Evolutionary conservation across 805 yeast genomes (phyloP).

Genomic region (Helenozyma rhizophorensis): DNA sequence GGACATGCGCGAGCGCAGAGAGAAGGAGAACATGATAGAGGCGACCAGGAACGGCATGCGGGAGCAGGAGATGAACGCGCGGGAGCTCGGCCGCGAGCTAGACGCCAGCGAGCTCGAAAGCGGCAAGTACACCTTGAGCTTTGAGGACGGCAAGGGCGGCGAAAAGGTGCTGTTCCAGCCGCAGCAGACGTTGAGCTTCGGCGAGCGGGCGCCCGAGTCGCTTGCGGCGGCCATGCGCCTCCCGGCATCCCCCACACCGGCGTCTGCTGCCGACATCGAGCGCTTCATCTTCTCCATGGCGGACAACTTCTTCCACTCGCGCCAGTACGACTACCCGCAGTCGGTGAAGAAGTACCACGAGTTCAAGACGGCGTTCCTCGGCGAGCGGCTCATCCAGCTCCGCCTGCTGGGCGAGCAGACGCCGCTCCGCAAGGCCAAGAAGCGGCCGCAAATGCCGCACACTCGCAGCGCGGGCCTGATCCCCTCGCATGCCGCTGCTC

Average conservation of each 20-base stretch:
- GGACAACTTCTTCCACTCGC: slow-evolving; percentile 37
- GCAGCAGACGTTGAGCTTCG: slow-evolving; percentile 9
- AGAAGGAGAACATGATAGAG: not conserved
- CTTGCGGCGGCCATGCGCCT: slow-evolving; percentile 6
- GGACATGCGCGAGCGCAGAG: no score
- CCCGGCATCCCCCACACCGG: no score
- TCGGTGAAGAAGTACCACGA: slow-evolving; percentile 40
- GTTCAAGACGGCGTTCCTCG: slow-evolving; percentile 37
- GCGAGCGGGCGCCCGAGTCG: slow-evolving; percentile 6
- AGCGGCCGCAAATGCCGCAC: no score
- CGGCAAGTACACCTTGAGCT: not conserved
- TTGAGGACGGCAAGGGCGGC: not conserved
- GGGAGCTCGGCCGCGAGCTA: no score
- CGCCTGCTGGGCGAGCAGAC: slow-evolving; percentile 2
- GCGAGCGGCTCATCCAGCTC: slow-evolving; percentile 35
- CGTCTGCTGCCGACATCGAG: slow-evolving; percentile 30
- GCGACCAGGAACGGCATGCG: not conserved
- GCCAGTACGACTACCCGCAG: slow-evolving; percentile 40
- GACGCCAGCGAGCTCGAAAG: not conserved
- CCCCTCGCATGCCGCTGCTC: no score
- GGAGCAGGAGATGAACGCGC: slow-evolving; percentile 1
- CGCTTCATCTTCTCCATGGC: slow-evolving; percentile 38
- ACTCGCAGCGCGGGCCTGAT: no score
- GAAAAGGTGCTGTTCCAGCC: slow-evolving; percentile 4
- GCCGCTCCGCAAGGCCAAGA: no score